Evolutionary conservation across 1,139 yeast genomes (phyloP), one percentile per base, ranked within the genome.

Genomic region (Magnusiomyces clavatus): DNA sequence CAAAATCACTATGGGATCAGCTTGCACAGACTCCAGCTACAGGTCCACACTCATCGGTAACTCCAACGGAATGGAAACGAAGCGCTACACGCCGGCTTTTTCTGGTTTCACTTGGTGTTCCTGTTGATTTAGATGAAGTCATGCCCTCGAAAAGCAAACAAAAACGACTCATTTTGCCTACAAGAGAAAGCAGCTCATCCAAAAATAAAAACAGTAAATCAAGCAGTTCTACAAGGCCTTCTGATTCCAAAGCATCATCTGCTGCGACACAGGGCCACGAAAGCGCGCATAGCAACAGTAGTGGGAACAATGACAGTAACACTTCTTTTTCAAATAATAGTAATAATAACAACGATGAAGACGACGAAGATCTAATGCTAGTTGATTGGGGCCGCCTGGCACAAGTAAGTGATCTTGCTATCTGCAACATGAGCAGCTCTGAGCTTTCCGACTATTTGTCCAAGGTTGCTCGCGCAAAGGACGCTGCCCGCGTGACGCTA

Each of bases 11-110:
- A 24, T 69, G 71, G 72, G 62, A 63, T 48, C 69, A 66, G 49
- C 58, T 68, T 34, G 64, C 68, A 24, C 62, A 58, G 10, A 57
- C 56, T 2, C 52, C 61, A 10, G 16, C 40, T 2, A 14, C 31
- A 16, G 16, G 16, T 14, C 62, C 62, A 2, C 58, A 59, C 29
- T 41, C 52, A 54, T 8, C 60, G 55, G 43, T 65, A 58, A 51
- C 54, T 34, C 45, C 57, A 57, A 55, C 57, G n/a, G 80, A 78
- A 58, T 83, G 88, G 88, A 71, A 72, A 38, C 72, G 73, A 52
- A 79, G 80, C 68, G 74, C 78, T 37, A 73, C 81, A 31, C 75
- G 87, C 43, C 77, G 81, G 58, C 74, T 75, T 57, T 64, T 83
- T 47, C 69, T 83, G 45, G 73, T 80, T 14, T 74, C 77, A 13